phyloP scores from a whole-genome alignment of 2,329 filamentous ascomycete species.

The Neopestalotiopsis sp. region DNA sequence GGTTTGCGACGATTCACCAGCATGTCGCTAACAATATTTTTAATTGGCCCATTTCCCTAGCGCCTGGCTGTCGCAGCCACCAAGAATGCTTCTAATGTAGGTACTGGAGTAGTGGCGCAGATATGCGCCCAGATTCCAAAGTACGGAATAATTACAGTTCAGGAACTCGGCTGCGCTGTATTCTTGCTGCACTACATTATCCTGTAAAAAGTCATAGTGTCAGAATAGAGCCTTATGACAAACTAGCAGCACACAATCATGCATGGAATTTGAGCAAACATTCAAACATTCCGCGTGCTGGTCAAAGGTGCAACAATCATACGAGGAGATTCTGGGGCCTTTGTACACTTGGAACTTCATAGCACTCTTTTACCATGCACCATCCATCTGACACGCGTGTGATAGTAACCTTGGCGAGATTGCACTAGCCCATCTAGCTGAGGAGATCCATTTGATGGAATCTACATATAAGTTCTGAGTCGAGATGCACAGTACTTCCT shows the following conservation, averaged over 20 bases:
- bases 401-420: neutral
- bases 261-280: no score
- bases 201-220: no score
- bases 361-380: neutral
- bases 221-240: no score
- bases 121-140: neutral
- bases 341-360: neutral
- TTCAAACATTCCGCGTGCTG: neutral
- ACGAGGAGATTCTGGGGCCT: neutral
- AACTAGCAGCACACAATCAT: no score
- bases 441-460: no score
- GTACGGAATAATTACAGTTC: no score
- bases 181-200: no score
- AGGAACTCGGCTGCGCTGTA: no score
- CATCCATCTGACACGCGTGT: neutral
- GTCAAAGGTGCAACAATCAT: neutral
- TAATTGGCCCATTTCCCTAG: slow-evolving; percentile 1
- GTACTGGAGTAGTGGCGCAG: neutral
- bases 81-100: neutral
- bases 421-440: no score
- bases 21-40: slow-evolving; percentile 4
- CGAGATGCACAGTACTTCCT: no score
- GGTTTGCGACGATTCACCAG: neutral
- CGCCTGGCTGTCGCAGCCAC: neutral
- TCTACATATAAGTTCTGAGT: no score